A percentile compares a stretch with the other conserved stretches of the same genome.
Evolutionary conservation across 2,329 filamentous ascomycete species (phyloP).

Genomic region (Penicillium sp.): DNA sequence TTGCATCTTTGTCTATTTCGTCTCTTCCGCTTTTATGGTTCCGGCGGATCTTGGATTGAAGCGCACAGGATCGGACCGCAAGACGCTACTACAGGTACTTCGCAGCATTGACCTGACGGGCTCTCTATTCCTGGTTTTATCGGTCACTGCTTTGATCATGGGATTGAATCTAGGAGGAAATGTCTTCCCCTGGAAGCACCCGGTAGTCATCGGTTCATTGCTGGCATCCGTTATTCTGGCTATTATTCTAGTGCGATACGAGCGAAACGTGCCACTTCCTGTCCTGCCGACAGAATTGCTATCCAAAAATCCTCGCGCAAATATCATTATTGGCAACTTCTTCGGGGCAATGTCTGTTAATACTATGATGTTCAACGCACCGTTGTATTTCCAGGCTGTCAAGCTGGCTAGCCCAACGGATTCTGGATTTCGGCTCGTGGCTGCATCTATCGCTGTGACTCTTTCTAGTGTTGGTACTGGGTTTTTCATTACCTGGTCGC

Average conservation of each 20-base stretch:
- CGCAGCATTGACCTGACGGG: slow-evolving; percentile 53
- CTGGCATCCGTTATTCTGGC: slow-evolving; percentile 41
- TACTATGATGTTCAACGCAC: slow-evolving; percentile 67
- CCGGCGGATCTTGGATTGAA: slow-evolving; percentile 49
- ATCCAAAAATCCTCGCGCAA: slow-evolving; percentile 48
- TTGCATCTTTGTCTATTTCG: slow-evolving; percentile 46
- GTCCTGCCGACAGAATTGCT: slow-evolving; percentile 54
- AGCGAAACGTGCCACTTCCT: slow-evolving; percentile 46
- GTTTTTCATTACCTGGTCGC: slow-evolving; percentile 61
- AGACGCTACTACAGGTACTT: slow-evolving; percentile 45
- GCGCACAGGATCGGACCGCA: slow-evolving; percentile 41
- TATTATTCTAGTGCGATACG: slow-evolving; percentile 42
- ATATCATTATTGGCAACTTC: slow-evolving; percentile 54
- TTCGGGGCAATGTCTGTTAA: slow-evolving; percentile 52
- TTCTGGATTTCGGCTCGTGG: slow-evolving; percentile 70
- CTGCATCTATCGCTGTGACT: slow-evolving; percentile 61
- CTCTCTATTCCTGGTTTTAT: slow-evolving; percentile 47
- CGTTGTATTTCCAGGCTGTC: slow-evolving; percentile 75
- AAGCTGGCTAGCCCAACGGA: slow-evolving; percentile 67
- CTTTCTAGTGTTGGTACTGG: slow-evolving; percentile 59
- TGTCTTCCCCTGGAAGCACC: slow-evolving; percentile 52
- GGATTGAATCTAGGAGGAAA: slow-evolving; percentile 56
- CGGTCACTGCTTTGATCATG: slow-evolving; percentile 51
- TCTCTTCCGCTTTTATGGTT: slow-evolving; percentile 46
- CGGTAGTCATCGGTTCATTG: slow-evolving; percentile 51